Evolutionary conservation across 768 basidiomycete species (phyloP).

Genomic region (Phanerochaete sordida): DNA sequence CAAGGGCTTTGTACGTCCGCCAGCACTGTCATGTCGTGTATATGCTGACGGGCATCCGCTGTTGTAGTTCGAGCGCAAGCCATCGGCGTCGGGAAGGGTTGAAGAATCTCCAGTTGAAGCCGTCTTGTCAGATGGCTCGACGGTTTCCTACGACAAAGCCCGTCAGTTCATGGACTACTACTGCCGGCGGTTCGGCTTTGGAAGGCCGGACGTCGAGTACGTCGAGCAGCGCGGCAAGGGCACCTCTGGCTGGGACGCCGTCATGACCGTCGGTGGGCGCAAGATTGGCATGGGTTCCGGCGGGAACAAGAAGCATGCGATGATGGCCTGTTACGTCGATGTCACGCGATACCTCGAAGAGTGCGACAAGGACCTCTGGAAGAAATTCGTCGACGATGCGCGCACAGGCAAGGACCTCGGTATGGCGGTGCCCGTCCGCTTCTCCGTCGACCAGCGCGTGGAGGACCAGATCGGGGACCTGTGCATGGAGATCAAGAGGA

Average conservation of each 20-base stretch:
- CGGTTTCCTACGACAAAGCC: constrained; percentile 67
- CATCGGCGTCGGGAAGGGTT: not conserved
- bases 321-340: constrained; percentile 77
- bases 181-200: constrained; percentile 73
- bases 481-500: constrained; percentile 60
- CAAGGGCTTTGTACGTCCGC: constrained; percentile 55
- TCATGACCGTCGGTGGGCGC: constrained; percentile 72
- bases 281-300: constrained; percentile 80
- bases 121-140: constrained; percentile 57
- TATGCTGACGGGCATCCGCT: not conserved
- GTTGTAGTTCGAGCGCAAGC: not conserved
- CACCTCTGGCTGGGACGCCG: constrained; percentile 57
- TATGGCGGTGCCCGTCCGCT: constrained; percentile 64
- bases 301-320: constrained; percentile 66
- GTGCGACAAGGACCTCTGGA: constrained; percentile 83
- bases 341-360: constrained; percentile 82
- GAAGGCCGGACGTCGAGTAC: constrained; percentile 67
- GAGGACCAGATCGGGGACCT: constrained; percentile 72
- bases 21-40: not conserved
- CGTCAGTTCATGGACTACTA: constrained; percentile 95
- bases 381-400: constrained; percentile 55
- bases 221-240: constrained; percentile 27
- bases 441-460: constrained; percentile 59
- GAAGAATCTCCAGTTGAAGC: constrained; percentile 20
- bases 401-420: constrained; percentile 68